Conservation (phyloP, 129 eudicot species). For the Helichrysum umbraculigerum region DNA sequence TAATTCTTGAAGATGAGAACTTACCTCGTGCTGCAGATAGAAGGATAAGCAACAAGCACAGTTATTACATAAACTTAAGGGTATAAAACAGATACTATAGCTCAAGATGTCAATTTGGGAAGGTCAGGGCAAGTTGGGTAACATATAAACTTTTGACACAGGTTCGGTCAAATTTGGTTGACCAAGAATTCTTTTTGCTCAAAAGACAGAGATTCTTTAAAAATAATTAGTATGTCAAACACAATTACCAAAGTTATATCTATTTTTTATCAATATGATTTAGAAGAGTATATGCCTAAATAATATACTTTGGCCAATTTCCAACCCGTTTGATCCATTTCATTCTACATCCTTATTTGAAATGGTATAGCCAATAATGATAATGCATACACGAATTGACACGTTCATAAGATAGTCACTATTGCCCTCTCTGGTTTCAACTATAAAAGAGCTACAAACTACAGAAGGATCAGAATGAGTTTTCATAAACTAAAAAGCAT, state of each 20-base stretch:
- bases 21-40: conserved; percentile 92
- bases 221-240: background rate
- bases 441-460: background rate
- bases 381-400: background rate
- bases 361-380: background rate
- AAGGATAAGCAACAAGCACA: conserved; percentile 46
- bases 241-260: background rate
- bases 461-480: conserved; percentile 1
- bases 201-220: background rate
- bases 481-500: conserved; percentile 16
- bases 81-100: background rate
- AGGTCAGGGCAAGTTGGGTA: background rate
- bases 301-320: background rate
- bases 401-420: background rate
- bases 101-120: background rate
- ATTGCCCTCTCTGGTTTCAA: background rate
- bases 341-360: background rate
- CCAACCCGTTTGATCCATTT: background rate
- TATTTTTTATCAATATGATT: background rate
- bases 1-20: conserved; percentile 78
- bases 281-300: too few relatives aligned
- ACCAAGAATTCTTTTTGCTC: background rate
- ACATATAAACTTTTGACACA: background rate
- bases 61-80: conserved; percentile 27
- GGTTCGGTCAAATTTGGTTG: background rate